Percentiles rank a stretch among this genome's conserved stretches.
Evolutionary conservation across 345 rosid genomes (phyloP).

Genomic region (Citrus inodora): DNA sequence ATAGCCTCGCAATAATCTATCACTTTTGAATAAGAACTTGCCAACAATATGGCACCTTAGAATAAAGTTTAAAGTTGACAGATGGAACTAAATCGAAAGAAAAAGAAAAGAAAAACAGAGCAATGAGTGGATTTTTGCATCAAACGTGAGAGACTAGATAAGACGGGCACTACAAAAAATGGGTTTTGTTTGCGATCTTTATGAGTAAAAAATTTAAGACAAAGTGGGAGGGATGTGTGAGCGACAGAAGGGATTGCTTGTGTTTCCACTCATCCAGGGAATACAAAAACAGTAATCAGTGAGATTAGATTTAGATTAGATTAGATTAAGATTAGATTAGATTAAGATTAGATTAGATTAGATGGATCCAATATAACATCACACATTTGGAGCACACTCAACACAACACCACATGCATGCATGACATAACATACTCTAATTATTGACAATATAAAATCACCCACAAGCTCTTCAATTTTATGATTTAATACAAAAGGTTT

Average conservation of each 20-base stretch:
- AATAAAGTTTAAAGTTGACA: not conserved
- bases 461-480: not conserved
- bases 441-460: not conserved
- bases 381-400: not conserved
- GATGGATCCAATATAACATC: not conserved
- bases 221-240: conserved; percentile 22
- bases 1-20: not conserved
- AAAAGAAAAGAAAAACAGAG: not conserved
- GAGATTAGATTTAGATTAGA: not conserved
- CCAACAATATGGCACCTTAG: not conserved
- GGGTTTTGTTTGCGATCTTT: conserved; percentile 1
- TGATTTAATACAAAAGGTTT: not conserved
- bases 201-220: not conserved
- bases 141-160: not conserved
- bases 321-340: not conserved
- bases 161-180: conserved; percentile 1
- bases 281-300: not conserved
- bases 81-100: not conserved
- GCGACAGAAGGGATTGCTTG: conserved; percentile 34
- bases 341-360: not conserved
- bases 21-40: not conserved
- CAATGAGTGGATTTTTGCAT: not conserved
- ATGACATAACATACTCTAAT: conserved; percentile 3
- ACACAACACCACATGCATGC: conserved; percentile 1
- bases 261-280: conserved; percentile 19